A percentile compares a stretch with the other conserved stretches of the same genome.
Conservation (phyloP, 2,329 filamentous ascomycete genomes). For the Exserohilum rostratum region DNA sequence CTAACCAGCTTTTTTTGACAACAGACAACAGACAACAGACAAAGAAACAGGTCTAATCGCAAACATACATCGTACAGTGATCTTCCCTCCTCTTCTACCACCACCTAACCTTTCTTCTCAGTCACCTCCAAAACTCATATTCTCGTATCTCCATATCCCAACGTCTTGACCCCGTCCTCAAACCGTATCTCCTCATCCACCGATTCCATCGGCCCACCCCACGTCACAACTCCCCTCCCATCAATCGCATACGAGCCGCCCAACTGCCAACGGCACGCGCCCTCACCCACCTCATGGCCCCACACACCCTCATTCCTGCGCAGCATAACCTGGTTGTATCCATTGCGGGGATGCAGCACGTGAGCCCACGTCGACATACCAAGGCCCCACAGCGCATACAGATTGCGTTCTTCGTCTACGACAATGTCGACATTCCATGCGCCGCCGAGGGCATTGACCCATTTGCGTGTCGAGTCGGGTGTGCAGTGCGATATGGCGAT, state of each 20-base stretch:
- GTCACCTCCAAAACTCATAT: not conserved
- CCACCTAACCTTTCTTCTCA: no score
- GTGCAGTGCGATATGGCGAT: conserved; percentile 67
- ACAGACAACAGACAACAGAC: no score
- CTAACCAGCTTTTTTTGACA: no score
- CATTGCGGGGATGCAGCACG: conserved; percentile 43
- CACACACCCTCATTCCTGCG: conserved; percentile 45
- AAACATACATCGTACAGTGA: no score
- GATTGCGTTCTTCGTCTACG: conserved; percentile 61
- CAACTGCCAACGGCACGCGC: conserved; percentile 45
- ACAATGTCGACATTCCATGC: conserved; percentile 63
- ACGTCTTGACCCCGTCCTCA: conserved; percentile 40
- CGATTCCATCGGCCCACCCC: conserved; percentile 45
- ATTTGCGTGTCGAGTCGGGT: conserved; percentile 60
- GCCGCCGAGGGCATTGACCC: conserved; percentile 64
- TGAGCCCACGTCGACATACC: conserved; percentile 52
- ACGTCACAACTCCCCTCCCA: conserved; percentile 40
- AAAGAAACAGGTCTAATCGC: no score
- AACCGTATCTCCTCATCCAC: conserved; percentile 41
- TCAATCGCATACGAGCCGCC: conserved; percentile 45
- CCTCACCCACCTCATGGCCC: conserved; percentile 44
- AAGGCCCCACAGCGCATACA: conserved; percentile 67
- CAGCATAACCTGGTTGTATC: conserved; percentile 44
- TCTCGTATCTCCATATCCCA: conserved; percentile 26
- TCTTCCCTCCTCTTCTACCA: no score